Evolutionary conservation across 176 grass and related monocot genomes (phyloP).

Genomic region (Carex pumila): DNA sequence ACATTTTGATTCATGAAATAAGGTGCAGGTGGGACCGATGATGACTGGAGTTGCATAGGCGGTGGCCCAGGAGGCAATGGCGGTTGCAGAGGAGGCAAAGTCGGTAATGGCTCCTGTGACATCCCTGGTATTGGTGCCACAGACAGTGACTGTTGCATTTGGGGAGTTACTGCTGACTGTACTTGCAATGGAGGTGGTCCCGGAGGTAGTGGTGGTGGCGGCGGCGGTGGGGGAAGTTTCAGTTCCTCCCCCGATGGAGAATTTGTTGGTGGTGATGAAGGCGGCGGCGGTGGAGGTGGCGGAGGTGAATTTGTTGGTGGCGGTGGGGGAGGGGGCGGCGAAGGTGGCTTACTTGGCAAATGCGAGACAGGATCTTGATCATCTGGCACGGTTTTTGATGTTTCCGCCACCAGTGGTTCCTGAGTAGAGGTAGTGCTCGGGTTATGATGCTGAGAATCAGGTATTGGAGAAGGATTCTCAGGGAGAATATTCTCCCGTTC

Average conservation of each 20-base stretch:
- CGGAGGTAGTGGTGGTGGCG: slow-evolving; percentile 40
- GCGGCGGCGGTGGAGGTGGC: slow-evolving; percentile 42
- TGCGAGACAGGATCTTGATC: background rate
- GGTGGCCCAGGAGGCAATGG: slow-evolving; percentile 3
- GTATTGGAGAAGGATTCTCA: slow-evolving; percentile 18
- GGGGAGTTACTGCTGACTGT: background rate
- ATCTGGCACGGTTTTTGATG: slow-evolving; percentile 25
- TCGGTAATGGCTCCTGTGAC: background rate
- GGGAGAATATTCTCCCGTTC: slow-evolving; percentile 25
- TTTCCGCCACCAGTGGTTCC: background rate
- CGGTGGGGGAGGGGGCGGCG: slow-evolving; percentile 50
- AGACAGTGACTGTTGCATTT: background rate
- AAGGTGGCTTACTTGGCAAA: slow-evolving; percentile 30
- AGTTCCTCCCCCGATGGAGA: slow-evolving; percentile 31
- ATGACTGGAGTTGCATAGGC: slow-evolving; percentile 5
- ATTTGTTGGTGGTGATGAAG: slow-evolving; percentile 57
- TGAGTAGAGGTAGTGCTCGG: slow-evolving; percentile 2
- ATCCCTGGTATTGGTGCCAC: background rate
- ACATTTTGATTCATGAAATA: slow-evolving; percentile 41
- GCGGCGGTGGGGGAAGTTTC: slow-evolving; percentile 52
- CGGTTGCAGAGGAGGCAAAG: background rate
- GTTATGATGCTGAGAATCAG: slow-evolving; percentile 1
- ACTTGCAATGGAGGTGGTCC: slow-evolving; percentile 17
- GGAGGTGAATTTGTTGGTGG: slow-evolving; percentile 63
- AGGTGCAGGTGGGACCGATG: slow-evolving; percentile 5